Percentiles rank a stretch among this genome's conserved stretches.
phyloP scores from a whole-genome alignment of 371 early-diverging fungal species.

The Mucor piriformis region DNA sequence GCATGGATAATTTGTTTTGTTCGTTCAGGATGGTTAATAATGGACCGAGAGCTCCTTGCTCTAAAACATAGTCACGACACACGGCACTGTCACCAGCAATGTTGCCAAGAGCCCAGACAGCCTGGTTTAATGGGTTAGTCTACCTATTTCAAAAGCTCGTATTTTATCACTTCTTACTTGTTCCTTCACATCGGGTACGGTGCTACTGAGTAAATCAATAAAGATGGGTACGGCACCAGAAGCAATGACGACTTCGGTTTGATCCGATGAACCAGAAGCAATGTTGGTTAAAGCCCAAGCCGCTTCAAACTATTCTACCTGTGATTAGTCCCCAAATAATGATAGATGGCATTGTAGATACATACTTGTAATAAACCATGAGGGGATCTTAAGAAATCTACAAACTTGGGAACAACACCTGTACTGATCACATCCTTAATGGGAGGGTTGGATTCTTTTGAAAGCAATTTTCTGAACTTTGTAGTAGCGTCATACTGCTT shows the following conservation, averaged over 20 bases:
- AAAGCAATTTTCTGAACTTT: slow-evolving; percentile 95
- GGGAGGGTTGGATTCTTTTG: slow-evolving; percentile 98
- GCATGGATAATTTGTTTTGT: slow-evolving; percentile 88
- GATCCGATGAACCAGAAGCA: slow-evolving; percentile 97
- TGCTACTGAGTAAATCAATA: slow-evolving; percentile 87
- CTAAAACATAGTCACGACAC: slow-evolving; percentile 94
- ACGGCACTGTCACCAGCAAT: slow-evolving; percentile 99
- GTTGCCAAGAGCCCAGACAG: slow-evolving; percentile 99
- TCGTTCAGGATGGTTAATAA: slow-evolving; percentile 86
- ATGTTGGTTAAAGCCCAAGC: slow-evolving; percentile 99
- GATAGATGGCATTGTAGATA: too few relatives aligned
- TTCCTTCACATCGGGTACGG: slow-evolving; percentile 93
- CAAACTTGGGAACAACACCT: slow-evolving; percentile 95
- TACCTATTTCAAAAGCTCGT: too few relatives aligned
- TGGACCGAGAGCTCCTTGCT: slow-evolving; percentile 82
- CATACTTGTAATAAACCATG: slow-evolving; percentile 88
- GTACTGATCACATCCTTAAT: slow-evolving; percentile 96
- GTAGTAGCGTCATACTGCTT: slow-evolving; percentile 87
- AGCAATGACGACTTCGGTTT: slow-evolving; percentile 96
- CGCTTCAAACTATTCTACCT: slow-evolving; percentile 97
- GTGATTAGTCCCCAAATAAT: too few relatives aligned
- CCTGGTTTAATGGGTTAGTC: too few relatives aligned
- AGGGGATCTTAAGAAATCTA: slow-evolving; percentile 86
- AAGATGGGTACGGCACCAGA: slow-evolving; percentile 94
- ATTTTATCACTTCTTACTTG: slow-evolving; percentile 66